A percentile compares a stretch with the other conserved stretches of the same genome.
Conservation (phyloP, 306 rosid species). For the Spatholobus suberectus region DNA sequence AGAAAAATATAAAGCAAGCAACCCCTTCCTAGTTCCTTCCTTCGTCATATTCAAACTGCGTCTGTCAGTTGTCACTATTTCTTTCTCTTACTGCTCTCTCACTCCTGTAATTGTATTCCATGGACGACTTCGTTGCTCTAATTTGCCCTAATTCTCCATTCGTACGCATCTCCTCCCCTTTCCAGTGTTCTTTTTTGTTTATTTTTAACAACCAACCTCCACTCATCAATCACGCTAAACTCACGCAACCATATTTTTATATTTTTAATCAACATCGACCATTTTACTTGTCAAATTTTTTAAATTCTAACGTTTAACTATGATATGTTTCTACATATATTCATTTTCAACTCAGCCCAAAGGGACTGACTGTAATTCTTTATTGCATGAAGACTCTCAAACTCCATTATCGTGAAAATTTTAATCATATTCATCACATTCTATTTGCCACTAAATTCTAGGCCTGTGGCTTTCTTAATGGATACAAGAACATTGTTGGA, state of each 20-base stretch:
- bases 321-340: not conserved
- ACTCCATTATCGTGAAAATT: not conserved
- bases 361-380: not conserved
- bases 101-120: too few species aligned
- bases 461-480: not conserved
- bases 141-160: slow-evolving; percentile 69
- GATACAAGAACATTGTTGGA: not conserved
- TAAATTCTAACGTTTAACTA: not conserved
- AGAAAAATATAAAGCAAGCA: not conserved
- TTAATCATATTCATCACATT: not conserved
- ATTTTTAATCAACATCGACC: not conserved
- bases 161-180: slow-evolving; percentile 50
- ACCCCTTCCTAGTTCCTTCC: not conserved
- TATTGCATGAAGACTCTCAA: slow-evolving; percentile 22
- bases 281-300: not conserved
- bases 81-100: not conserved
- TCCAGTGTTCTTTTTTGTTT: not conserved
- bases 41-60: not conserved
- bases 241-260: not conserved
- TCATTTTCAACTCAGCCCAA: not conserved
- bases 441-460: slow-evolving; percentile 16
- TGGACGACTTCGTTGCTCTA: slow-evolving; percentile 57
- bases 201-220: too few species aligned
- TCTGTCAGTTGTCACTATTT: not conserved
- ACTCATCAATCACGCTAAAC: not conserved